phyloP scores from a whole-genome alignment of 2,329 filamentous ascomycete genomes.

The Beauveria sp. region DNA sequence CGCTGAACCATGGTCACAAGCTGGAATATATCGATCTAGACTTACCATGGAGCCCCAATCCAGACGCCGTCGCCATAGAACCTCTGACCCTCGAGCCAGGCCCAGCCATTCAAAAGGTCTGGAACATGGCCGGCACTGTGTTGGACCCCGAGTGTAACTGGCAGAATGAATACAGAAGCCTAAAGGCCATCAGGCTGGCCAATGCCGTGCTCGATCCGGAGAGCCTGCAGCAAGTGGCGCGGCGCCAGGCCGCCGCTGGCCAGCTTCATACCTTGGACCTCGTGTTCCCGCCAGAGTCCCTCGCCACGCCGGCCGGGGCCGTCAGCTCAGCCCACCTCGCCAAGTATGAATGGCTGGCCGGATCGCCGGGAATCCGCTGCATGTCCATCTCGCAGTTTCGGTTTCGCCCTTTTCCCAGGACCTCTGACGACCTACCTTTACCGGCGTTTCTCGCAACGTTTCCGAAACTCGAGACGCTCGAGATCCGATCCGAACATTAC shows the following conservation, averaged over 20 bases:
- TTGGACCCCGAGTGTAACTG: conserved; percentile 1
- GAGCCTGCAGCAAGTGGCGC: conserved; percentile 19
- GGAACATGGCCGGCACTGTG: conserved; percentile 7
- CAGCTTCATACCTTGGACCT: conserved; percentile 29
- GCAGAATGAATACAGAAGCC: conserved; percentile 5
- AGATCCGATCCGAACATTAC: conserved; percentile 26
- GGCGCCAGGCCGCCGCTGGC: conserved; percentile 19
- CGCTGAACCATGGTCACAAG: conserved; percentile 19
- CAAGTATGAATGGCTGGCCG: conserved; percentile 28
- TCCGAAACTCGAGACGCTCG: conserved; percentile 28
- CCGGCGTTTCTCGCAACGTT: conserved; percentile 28
- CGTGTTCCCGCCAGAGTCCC: conserved; percentile 24
- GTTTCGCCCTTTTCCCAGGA: conserved; percentile 23
- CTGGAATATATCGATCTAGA: conserved; percentile 26
- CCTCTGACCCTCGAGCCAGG: conserved; percentile 2
- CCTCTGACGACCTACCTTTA: conserved; percentile 24
- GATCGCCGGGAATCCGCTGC: conserved; percentile 24
- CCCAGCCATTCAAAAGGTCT: conserved; percentile 4
- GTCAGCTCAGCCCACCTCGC: conserved; percentile 23
- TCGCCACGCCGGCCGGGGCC: conserved; percentile 19
- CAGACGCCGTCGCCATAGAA: conserved; percentile 1
- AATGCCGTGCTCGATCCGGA: conserved; percentile 19
- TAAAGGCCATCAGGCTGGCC: conserved; percentile 20
- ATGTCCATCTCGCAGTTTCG: conserved; percentile 29
- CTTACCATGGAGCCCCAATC: conserved; percentile 16